phyloP scores from a whole-genome alignment of 2,329 filamentous ascomycete genomes.

The Fusarium abutilonis region DNA sequence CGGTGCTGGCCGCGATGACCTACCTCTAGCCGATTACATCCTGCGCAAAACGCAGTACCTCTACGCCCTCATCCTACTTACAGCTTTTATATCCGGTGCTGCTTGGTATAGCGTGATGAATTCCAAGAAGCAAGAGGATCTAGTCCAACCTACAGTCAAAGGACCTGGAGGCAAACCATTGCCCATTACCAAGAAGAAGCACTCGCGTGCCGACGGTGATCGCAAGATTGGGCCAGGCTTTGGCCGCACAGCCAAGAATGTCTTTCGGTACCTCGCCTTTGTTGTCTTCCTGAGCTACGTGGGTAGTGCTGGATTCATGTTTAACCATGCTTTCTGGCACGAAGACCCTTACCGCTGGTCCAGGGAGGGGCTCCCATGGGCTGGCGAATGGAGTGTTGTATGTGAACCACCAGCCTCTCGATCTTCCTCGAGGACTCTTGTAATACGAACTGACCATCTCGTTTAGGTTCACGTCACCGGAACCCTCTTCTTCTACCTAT shows the following conservation, averaged over 20 bases:
- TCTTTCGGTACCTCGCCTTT: conserved; percentile 80
- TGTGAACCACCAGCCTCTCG: conserved; percentile 48
- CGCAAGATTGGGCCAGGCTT: conserved; percentile 62
- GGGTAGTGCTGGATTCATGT: conserved; percentile 76
- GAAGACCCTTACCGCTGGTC: conserved; percentile 54
- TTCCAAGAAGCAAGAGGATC: conserved; percentile 60
- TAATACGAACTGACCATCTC: conserved; percentile 37
- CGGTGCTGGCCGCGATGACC: conserved; percentile 39
- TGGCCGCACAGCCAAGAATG: conserved; percentile 71
- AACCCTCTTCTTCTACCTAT: conserved; percentile 85
- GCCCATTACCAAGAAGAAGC: conserved; percentile 70
- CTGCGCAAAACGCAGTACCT: conserved; percentile 60
- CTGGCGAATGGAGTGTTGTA: conserved; percentile 80
- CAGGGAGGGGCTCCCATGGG: conserved; percentile 69
- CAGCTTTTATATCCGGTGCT: conserved; percentile 61
- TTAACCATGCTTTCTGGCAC: conserved; percentile 73
- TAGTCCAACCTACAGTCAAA: conserved; percentile 60
- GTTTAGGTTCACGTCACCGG: conserved; percentile 83
- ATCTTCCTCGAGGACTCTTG: conserved; percentile 4
- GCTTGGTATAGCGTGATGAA: conserved; percentile 64
- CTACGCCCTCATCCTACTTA: conserved; percentile 63
- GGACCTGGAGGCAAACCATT: conserved; percentile 92
- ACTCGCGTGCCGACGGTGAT: conserved; percentile 58
- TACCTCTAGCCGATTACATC: conserved; percentile 53
- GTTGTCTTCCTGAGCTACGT: conserved; percentile 79